Percentiles rank a stretch among this genome's conserved stretches.
Evolutionary conservation across 495 filamentous ascomycete genomes (phyloP).

Genomic region (Neurospora sp.): DNA sequence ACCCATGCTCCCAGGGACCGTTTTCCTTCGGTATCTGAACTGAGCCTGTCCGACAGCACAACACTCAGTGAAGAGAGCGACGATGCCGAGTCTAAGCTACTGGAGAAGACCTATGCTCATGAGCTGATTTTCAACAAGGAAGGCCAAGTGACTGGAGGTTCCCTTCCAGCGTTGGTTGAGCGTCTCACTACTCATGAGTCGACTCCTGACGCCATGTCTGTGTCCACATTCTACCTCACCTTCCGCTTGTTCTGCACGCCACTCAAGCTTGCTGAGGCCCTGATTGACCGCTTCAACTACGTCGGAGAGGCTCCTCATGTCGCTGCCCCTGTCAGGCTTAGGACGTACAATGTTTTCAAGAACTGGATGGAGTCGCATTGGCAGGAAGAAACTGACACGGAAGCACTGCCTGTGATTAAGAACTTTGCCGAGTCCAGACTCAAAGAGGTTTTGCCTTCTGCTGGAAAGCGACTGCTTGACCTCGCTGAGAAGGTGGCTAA

Average conservation of each 20-base stretch:
- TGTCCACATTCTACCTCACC: constrained; percentile 91
- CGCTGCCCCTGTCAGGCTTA: constrained; percentile 69
- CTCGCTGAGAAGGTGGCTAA: constrained; percentile 74
- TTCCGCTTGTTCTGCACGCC: constrained; percentile 92
- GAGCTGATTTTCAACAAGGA: constrained; percentile 91
- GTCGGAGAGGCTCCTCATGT: constrained; percentile 66
- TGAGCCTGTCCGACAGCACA: constrained; percentile 48
- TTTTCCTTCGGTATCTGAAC: constrained; percentile 41
- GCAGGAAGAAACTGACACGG: constrained; percentile 67
- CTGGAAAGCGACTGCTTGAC: constrained; percentile 68
- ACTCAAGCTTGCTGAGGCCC: constrained; percentile 61
- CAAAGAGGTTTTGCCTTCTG: constrained; percentile 54
- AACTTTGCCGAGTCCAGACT: constrained; percentile 70
- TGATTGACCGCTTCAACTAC: constrained; percentile 88
- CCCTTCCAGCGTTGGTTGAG: constrained; percentile 84
- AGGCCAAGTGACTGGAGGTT: constrained; percentile 87
- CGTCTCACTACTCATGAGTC: constrained; percentile 87
- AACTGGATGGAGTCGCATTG: constrained; percentile 96
- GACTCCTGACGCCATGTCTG: constrained; percentile 86
- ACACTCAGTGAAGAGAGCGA: constrained; percentile 63
- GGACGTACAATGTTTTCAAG: constrained; percentile 96
- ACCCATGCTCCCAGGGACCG: constrained; percentile 28
- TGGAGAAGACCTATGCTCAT: constrained; percentile 79
- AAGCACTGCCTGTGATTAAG: constrained; percentile 63
- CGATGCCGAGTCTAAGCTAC: constrained; percentile 66